A percentile compares a stretch with the other conserved stretches of the same genome.
Conservation (phyloP, 192 early-diverging fungal species). For the Backusella macrospora region DNA sequence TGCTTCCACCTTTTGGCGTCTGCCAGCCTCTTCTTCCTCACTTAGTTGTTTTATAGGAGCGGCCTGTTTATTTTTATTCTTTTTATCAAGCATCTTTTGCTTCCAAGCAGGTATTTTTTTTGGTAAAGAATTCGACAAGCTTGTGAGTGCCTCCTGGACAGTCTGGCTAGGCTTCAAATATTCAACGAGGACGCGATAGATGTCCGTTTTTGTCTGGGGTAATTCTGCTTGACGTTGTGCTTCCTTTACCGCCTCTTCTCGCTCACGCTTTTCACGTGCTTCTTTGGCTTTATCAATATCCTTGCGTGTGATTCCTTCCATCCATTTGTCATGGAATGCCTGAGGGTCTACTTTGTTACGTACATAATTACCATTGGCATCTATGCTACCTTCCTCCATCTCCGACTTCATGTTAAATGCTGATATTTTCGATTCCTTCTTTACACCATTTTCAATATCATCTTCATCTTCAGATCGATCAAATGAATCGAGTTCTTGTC, state of each 20-base stretch:
- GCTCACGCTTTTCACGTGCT: slow-evolving; percentile 52
- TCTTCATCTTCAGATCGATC: slow-evolving; percentile 55
- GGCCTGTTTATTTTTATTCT: slow-evolving; percentile 40
- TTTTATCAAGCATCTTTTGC: slow-evolving; percentile 39
- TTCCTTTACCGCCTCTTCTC: slow-evolving; percentile 49
- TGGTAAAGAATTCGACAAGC: slow-evolving; percentile 49
- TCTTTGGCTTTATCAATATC: slow-evolving; percentile 60
- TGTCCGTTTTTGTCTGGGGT: slow-evolving; percentile 57
- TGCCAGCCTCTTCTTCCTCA: slow-evolving; percentile 43
- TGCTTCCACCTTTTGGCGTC: slow-evolving; percentile 57
- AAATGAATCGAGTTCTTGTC: slow-evolving; percentile 53
- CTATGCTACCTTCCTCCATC: slow-evolving; percentile 72
- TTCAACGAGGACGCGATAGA: slow-evolving; percentile 59
- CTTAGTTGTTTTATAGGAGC: background rate
- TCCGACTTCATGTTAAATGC: slow-evolving; percentile 82
- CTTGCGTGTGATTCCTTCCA: slow-evolving; percentile 60
- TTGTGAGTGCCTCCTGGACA: slow-evolving; percentile 60
- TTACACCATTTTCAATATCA: slow-evolving; percentile 50
- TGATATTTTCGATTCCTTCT: slow-evolving; percentile 53
- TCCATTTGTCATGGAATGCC: slow-evolving; percentile 73
- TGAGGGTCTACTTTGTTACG: slow-evolving; percentile 70
- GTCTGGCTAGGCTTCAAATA: slow-evolving; percentile 62
- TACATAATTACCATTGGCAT: slow-evolving; percentile 70
- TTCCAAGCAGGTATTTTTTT: slow-evolving; percentile 44
- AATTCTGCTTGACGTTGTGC: slow-evolving; percentile 39